A percentile compares a stretch with the other conserved stretches of the same genome.
phyloP scores from a whole-genome alignment of 176 grass and related monocot genomes.

The Coix lacrymajobi region DNA sequence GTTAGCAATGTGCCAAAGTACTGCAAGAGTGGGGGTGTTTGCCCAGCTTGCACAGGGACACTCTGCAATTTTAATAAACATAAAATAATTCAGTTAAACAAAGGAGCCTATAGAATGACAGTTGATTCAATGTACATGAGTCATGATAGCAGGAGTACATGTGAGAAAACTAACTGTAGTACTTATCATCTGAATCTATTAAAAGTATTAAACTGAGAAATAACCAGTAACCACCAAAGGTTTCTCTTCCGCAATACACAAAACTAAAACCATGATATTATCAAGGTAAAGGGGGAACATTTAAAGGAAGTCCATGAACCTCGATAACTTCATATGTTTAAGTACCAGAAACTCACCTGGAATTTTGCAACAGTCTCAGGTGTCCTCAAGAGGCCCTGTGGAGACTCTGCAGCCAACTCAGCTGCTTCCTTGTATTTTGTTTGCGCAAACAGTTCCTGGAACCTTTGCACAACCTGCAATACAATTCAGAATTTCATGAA shows the following conservation, averaged over 20 bases:
- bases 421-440: slow-evolving; percentile 99
- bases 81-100: background rate
- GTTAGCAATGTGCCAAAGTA: slow-evolving; percentile 89
- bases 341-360: slow-evolving; percentile 51
- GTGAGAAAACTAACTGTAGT: background rate
- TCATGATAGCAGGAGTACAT: background rate
- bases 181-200: background rate
- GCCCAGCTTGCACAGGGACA: slow-evolving; percentile 87
- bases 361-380: slow-evolving; percentile 94
- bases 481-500: slow-evolving; percentile 10
- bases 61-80: slow-evolving; percentile 48
- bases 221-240: background rate
- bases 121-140: background rate
- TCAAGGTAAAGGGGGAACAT: background rate
- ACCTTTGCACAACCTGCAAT: slow-evolving; percentile 91
- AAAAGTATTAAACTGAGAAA: background rate
- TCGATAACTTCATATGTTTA: background rate
- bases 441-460: slow-evolving; percentile 88
- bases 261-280: slow-evolving; percentile 21
- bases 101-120: background rate
- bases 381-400: slow-evolving; percentile 84
- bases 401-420: slow-evolving; percentile 93
- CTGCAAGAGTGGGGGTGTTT: slow-evolving; percentile 85
- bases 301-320: background rate
- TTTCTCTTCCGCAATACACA: background rate